These are phyloP conservation scores for Curvularia verruculosa DNA, from an alignment of 2,329 filamentous ascomycete species.

Conservation along the genomic window DNA sequence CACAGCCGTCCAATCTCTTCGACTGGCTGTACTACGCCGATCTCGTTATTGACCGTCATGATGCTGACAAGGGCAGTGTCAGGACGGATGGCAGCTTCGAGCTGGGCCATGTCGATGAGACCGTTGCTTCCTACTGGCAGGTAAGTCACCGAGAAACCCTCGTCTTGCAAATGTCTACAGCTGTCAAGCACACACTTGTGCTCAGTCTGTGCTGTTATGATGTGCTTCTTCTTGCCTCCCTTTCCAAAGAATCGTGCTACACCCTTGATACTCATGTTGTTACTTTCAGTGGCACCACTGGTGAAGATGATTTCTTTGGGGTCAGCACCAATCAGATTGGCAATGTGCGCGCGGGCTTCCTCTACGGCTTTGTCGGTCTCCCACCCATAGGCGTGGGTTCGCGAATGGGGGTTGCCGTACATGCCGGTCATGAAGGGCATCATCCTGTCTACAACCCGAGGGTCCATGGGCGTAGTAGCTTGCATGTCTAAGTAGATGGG, in stretches of 20 bases:
- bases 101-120: slow-evolving; percentile 80
- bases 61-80: slow-evolving; percentile 93
- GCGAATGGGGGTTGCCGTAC: slow-evolving; percentile 96
- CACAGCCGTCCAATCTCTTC: slow-evolving; percentile 93
- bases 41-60: slow-evolving; percentile 99
- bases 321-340: slow-evolving; percentile 87
- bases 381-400: slow-evolving; percentile 98
- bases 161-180: slow-evolving; percentile 94
- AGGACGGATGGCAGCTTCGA: slow-evolving; percentile 87
- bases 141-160: slow-evolving; percentile 97
- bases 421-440: slow-evolving; percentile 90
- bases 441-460: slow-evolving; percentile 95
- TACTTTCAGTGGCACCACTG: slow-evolving; percentile 96
- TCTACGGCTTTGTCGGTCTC: slow-evolving; percentile 95
- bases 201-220: slow-evolving; percentile 96
- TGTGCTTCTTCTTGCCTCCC: slow-evolving; percentile 95
- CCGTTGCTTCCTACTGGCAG: slow-evolving; percentile 87
- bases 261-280: slow-evolving; percentile 99
- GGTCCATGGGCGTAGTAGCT: slow-evolving; percentile 93
- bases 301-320: slow-evolving; percentile 99
- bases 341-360: slow-evolving; percentile 81
- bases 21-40: slow-evolving; percentile 96
- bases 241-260: slow-evolving; percentile 94
- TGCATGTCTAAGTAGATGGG: slow-evolving; percentile 99
- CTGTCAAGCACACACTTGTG: slow-evolving; percentile 99